A percentile compares a stretch with the other conserved stretches of the same genome.
Evolutionary conservation across 2,329 filamentous ascomycete species (phyloP).

Genomic region (Shiraia sp.): DNA sequence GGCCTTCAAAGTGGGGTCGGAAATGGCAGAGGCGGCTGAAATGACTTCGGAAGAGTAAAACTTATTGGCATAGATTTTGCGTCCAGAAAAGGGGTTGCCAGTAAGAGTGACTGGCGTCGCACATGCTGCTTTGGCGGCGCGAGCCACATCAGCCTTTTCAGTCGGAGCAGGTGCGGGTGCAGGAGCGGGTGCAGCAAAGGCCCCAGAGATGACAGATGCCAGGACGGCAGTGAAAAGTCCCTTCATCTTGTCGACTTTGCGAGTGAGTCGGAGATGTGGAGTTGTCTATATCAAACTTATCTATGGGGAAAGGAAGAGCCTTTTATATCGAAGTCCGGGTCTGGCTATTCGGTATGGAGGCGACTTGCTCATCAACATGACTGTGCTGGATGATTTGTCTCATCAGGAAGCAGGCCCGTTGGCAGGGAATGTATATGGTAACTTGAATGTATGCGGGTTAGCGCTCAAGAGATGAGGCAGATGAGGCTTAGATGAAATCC

Average conservation of each 20-base stretch:
- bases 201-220: slow-evolving; percentile 41
- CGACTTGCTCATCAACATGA: slow-evolving; percentile 9
- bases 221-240: slow-evolving; percentile 37
- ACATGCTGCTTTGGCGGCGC: slow-evolving; percentile 34
- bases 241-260: slow-evolving; percentile 38
- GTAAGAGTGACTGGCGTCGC: slow-evolving; percentile 44
- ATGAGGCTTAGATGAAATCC: slow-evolving; percentile 39
- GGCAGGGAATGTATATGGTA: slow-evolving; percentile 31
- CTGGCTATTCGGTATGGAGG: slow-evolving; percentile 8
- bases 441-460: slow-evolving; percentile 33
- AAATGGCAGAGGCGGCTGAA: slow-evolving; percentile 63
- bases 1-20: slow-evolving; percentile 54
- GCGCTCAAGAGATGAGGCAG: slow-evolving; percentile 33
- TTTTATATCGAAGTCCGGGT: slow-evolving; percentile 35
- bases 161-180: slow-evolving; percentile 35
- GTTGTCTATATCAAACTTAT: slow-evolving; percentile 21
- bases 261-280: slow-evolving; percentile 18
- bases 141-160: slow-evolving; percentile 12
- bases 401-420: slow-evolving; percentile 45
- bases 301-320: slow-evolving; percentile 11
- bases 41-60: slow-evolving; percentile 59
- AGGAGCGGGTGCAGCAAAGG: slow-evolving; percentile 39
- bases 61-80: slow-evolving; percentile 57
- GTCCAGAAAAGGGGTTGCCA: slow-evolving; percentile 58
- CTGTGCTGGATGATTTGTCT: slow-evolving; percentile 7